Conservation (phyloP, 129 eudicot genomes). For the Helianthus tuberosus region DNA sequence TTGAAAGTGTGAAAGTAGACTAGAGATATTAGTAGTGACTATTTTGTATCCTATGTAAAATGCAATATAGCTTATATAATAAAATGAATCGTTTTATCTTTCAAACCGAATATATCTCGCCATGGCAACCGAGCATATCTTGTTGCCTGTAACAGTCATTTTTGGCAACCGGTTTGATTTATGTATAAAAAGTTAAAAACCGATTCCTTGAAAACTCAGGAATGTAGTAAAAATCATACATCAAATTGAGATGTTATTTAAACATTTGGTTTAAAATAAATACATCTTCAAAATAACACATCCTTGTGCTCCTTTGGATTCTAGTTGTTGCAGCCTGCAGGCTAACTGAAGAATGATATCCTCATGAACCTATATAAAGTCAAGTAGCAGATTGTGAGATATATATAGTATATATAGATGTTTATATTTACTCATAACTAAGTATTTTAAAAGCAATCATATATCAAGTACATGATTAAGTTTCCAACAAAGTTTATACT, state of each 20-base stretch:
- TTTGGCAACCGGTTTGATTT: too few species aligned
- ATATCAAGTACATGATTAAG: too few species aligned
- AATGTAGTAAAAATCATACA: too few species aligned
- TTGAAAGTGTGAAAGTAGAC: conserved; percentile 31
- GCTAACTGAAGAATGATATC: neutral
- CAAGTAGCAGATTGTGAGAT: conserved; percentile 11
- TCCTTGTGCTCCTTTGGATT: neutral
- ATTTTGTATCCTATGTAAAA: conserved; percentile 30
- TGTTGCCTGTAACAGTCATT: neutral
- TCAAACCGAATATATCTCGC: neutral
- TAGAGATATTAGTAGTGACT: conserved; percentile 1
- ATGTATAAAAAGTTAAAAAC: too few species aligned
- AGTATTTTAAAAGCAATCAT: too few species aligned
- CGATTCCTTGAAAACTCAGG: too few species aligned
- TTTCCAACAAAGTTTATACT: neutral
- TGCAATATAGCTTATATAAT: conserved; percentile 20
- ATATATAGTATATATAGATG: too few species aligned
- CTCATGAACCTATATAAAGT: conserved; percentile 31
- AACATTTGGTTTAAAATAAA: neutral
- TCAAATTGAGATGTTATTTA: too few species aligned
- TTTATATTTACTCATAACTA: too few species aligned
- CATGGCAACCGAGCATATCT: neutral
- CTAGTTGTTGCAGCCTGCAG: conserved; percentile 9
- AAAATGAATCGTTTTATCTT: conserved; percentile 27
- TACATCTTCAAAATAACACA: conserved; percentile 10